Conservation (phyloP, 768 basidiomycete genomes). For the Tylopilus vinaceipallidus region DNA sequence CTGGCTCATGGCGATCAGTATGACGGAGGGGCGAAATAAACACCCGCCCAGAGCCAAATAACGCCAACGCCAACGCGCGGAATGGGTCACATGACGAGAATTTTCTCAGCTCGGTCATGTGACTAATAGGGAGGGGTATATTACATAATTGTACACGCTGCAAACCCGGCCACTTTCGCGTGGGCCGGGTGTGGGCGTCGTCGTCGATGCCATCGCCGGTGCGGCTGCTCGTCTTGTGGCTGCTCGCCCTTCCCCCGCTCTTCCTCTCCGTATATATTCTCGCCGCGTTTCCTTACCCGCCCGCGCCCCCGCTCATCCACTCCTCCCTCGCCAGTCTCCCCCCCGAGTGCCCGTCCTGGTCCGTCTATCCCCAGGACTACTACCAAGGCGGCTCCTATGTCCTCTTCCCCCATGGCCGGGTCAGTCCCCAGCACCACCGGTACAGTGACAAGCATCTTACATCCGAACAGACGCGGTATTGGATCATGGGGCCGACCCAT, state of each 20-base stretch:
- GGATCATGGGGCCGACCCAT: slow-evolving; percentile 69
- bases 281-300: slow-evolving; percentile 63
- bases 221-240: slow-evolving; percentile 32
- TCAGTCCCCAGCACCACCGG: slow-evolving; percentile 30
- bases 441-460: not conserved
- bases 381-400: slow-evolving; percentile 62
- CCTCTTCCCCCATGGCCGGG: slow-evolving; percentile 61
- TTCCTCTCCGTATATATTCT: slow-evolving; percentile 61
- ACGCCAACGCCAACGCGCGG: slow-evolving; percentile 37
- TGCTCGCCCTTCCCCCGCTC: slow-evolving; percentile 60
- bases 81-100: slow-evolving; percentile 31
- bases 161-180: no score
- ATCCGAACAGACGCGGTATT: slow-evolving; percentile 60
- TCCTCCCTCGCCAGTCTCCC: slow-evolving; percentile 63
- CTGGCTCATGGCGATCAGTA: slow-evolving; percentile 34
- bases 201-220: slow-evolving; percentile 6
- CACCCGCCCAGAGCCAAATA: slow-evolving; percentile 34
- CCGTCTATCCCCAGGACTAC: slow-evolving; percentile 70
- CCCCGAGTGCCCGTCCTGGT: slow-evolving; percentile 53
- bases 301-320: slow-evolving; percentile 47
- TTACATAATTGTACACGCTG: no score
- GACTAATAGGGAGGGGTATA: slow-evolving; percentile 8
- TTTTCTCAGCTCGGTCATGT: slow-evolving; percentile 26
- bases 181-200: no score
- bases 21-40: slow-evolving; percentile 25